phyloP scores from a whole-genome alignment of 306 rosid species.

The Medicago ruthenica region DNA sequence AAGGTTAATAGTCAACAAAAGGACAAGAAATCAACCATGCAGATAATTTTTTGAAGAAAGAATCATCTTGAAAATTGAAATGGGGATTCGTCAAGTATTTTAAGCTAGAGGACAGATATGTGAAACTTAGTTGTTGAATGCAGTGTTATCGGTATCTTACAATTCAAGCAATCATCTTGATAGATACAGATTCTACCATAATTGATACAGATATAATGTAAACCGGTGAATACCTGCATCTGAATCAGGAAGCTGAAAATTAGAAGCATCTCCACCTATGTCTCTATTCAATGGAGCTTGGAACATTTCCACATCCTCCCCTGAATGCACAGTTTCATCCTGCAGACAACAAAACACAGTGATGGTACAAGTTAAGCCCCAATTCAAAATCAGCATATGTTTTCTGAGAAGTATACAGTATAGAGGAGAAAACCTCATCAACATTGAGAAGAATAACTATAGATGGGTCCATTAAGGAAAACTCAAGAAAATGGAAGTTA shows the following conservation, averaged over 20 bases:
- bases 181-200: neutral
- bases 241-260: constrained; percentile 64
- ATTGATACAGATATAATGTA: neutral
- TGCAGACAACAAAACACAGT: constrained; percentile 40
- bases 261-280: constrained; percentile 69
- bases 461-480: constrained; percentile 70
- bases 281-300: constrained; percentile 86
- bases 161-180: neutral
- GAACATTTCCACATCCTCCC: constrained; percentile 86
- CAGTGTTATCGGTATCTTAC: neutral
- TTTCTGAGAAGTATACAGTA: constrained; percentile 23
- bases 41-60: neutral
- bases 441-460: constrained; percentile 81
- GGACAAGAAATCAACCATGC: constrained; percentile 23
- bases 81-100: constrained; percentile 18
- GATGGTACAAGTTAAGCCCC: constrained; percentile 10
- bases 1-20: constrained; percentile 10
- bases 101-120: constrained; percentile 9
- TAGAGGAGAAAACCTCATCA: constrained; percentile 68
- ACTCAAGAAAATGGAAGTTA: too few relatives aligned
- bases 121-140: neutral
- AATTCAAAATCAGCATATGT: constrained; percentile 10
- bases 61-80: neutral
- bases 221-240: constrained; percentile 47
- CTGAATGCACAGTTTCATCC: constrained; percentile 92